Percentiles rank a stretch among this genome's conserved stretches.
These are phyloP conservation scores for Elaeis oleifera DNA, from an alignment of 202 grass and related monocot genomes.

Conservation along the genomic window DNA sequence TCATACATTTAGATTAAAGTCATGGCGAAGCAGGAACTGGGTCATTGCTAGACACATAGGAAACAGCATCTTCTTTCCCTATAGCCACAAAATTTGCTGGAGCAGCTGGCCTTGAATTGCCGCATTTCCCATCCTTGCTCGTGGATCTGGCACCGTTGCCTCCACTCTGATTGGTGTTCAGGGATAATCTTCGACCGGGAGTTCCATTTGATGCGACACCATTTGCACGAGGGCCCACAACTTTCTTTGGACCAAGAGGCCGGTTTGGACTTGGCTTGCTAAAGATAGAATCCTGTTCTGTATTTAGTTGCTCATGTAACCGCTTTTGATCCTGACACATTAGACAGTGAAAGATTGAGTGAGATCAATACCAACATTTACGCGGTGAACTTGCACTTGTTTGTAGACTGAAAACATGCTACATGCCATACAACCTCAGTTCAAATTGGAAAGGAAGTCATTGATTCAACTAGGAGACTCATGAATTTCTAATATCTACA, in stretches of 20 bases:
- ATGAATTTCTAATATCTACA: too few species aligned
- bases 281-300: slow-evolving; percentile 54
- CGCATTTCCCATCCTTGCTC: slow-evolving; percentile 68
- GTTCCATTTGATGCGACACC: slow-evolving; percentile 53
- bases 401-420: background rate
- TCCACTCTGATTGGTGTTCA: slow-evolving; percentile 42
- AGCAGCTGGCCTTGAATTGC: slow-evolving; percentile 17
- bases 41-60: slow-evolving; percentile 37
- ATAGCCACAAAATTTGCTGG: background rate
- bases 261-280: slow-evolving; percentile 65
- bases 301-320: slow-evolving; percentile 39
- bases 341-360: background rate
- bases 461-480: too few species aligned
- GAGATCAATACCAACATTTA: background rate
- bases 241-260: slow-evolving; percentile 54
- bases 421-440: background rate
- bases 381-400: background rate
- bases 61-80: slow-evolving; percentile 39
- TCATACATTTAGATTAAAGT: slow-evolving; percentile 35
- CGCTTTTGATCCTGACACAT: slow-evolving; percentile 77
- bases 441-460: too few species aligned
- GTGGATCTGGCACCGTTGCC: slow-evolving; percentile 41
- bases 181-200: slow-evolving; percentile 60
- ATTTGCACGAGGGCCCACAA: slow-evolving; percentile 48
- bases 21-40: slow-evolving; percentile 53